Base-by-base conservation (phyloP, 2,329 filamentous ascomycete species). In the Exophiala bonariae region DNA sequence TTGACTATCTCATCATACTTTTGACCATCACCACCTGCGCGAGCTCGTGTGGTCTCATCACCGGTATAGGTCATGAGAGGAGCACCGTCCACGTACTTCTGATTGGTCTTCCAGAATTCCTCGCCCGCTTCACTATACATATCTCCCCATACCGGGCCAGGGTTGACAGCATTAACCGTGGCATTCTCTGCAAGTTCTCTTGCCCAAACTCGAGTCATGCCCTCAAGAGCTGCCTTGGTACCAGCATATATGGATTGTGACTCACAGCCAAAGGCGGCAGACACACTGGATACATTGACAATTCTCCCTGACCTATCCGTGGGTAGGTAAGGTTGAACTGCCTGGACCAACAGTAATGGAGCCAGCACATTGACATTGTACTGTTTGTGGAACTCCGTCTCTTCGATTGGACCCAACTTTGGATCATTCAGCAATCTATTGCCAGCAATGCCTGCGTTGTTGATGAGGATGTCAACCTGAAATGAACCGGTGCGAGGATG, bases 1-100 rank as follows among this genome's bases (percentile, higher is more conserved):
- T 78, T 74, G 19, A 88, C 81, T 38, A 86, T 69, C 54, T 80
- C 77, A 48, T 80, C 72, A 39, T 78, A 70, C 68, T 89, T 86
- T 35, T 77, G 72, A 4, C 46, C 28, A 83, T 75, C 40, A 80
- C 77, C 46, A 79, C 79, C 52, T 86, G 70, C 16, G 55, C 58
- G 34, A 46, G 46, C 23, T 50, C 54, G 47, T 20, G 82, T 69
- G 57, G 80, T 77, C 43, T 80, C 71, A n/a, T 75, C 66, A 23
- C 75, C 69, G 35, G 34, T 43, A 30, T 81, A 79, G 43, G 72
- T 75, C 63, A 82, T 81, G 48, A 89, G 69, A 10, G 88, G 88
- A 20, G 87, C 78, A 50, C 72, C 78, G 64, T 81, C 74, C 57
- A 81, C 78, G 62, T 77, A 85, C 2, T 79, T 77, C 57, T 78